A percentile compares a stretch with the other conserved stretches of the same genome.
These are phyloP conservation scores for Thermothelomyces thermophilus DNA, from an alignment of 2,329 filamentous ascomycete species.

Conservation along the genomic window DNA sequence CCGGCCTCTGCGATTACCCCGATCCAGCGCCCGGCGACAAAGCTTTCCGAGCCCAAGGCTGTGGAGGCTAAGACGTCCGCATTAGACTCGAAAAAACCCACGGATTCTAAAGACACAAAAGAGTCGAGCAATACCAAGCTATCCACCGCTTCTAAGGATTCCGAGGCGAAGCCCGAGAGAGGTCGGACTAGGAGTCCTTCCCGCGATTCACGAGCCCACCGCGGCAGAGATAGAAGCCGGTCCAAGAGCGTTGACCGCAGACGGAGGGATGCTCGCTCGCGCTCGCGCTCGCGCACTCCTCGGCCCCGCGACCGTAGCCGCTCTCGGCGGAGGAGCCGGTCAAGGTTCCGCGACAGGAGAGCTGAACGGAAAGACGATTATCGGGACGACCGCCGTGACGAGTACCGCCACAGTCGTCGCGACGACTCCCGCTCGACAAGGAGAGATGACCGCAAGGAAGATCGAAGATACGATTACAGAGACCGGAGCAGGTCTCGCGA, in stretches of 20 bases:
- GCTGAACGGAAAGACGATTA: constrained; percentile 25
- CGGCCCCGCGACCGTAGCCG: constrained; percentile 26
- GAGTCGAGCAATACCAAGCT: constrained; percentile 26
- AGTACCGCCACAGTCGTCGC: constrained; percentile 7
- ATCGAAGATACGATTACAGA: constrained; percentile 20
- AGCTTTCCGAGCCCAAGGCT: constrained; percentile 34
- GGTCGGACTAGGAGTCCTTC: constrained; percentile 28
- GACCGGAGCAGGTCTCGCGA: constrained; percentile 26
- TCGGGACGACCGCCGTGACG: constrained; percentile 17
- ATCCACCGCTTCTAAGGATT: constrained; percentile 12
- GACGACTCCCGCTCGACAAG: constrained; percentile 16
- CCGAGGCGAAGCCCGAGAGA: constrained; percentile 27
- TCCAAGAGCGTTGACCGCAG: constrained; percentile 29
- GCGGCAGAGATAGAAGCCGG: constrained; percentile 27
- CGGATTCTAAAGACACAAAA: constrained; percentile 16
- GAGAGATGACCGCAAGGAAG: constrained; percentile 8
- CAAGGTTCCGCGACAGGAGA: constrained; percentile 25
- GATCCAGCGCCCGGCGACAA: constrained; percentile 42
- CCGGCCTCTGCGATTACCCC: constrained; percentile 55
- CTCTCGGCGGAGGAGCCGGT: constrained; percentile 26
- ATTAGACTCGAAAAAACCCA: constrained; percentile 24
- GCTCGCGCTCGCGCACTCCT: constrained; percentile 16
- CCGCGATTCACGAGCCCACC: constrained; percentile 21
- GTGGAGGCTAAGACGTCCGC: constrained; percentile 13
- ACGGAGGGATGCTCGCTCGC: constrained; percentile 23